Evolutionary conservation across 2,329 filamentous ascomycete species (phyloP), one percentile per base, ranked within the genome.

Genomic region (Exutisphaerella laricina): DNA sequence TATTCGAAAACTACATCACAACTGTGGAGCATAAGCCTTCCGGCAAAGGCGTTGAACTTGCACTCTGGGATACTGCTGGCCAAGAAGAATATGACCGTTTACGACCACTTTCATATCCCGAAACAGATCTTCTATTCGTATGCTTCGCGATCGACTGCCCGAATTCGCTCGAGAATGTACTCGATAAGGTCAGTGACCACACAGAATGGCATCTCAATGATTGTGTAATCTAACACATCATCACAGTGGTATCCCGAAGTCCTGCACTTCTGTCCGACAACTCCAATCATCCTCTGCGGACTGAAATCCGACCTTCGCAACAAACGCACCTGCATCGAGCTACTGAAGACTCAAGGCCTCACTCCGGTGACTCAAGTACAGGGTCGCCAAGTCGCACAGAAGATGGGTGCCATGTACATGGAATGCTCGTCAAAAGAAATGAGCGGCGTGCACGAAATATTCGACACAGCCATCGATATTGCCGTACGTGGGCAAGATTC

Each of bases 1-100:
- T 98, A 39, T 98, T 98, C 66, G 92, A 98, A 65, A 98, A 98
- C 74, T 98, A 98, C 78, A 97, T 98, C 70, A 96, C 92, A 41
- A 90, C 95, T 67, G 94, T 90, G 44, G 85, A 82, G 47, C 92
- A 98, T 70, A 80, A 82, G 53, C 79, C 82, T 32, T 86, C 84
- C 9, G 89, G 90, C 62, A 97, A 96, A 76, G 89, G 84, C 45
- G 88, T 98, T 55, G 92, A 98, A 71, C 79, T 98, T 49, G 92
- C 92, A 29, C 78, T 98, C 39, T 98, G 92, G 92, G 92, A 98
- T 69, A 98, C 92, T 20, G 92, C 92, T 58, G 92, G 92, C 28
- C 92, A 98, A 69, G 92, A 98, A 69, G 92, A 97, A 70, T 98
- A 98, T 66, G 92, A 98, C 73, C 83, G 92, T 58, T 75, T 98